Evolutionary conservation across 78 protist genomes (phyloP).

Genomic region (Salpingoeca rosetta): DNA sequence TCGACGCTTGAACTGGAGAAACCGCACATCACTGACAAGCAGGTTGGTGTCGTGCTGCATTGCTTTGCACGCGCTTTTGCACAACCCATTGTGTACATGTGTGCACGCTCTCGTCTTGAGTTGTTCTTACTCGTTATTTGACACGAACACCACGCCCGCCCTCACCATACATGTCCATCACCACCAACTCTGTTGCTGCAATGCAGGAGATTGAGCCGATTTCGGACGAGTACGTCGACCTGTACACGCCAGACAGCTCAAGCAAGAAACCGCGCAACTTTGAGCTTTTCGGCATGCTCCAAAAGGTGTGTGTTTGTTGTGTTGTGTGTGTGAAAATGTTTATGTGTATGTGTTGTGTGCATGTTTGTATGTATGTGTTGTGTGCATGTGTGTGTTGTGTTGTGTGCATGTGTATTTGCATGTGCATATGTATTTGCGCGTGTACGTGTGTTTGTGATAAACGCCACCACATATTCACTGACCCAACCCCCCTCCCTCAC

Average conservation of each 20-base stretch:
- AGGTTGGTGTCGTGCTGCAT: background rate
- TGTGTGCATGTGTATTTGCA: background rate
- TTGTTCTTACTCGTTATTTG: background rate
- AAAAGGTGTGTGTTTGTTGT: background rate
- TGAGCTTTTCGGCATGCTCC: background rate
- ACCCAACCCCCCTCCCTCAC: background rate
- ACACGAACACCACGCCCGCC: background rate
- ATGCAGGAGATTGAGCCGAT: background rate
- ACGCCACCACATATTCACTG: background rate
- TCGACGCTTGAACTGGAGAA: background rate
- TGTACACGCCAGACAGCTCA: background rate
- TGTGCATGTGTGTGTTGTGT: background rate
- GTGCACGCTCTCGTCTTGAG: background rate
- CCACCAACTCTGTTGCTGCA: background rate
- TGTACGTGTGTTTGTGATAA: background rate
- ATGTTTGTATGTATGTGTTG: background rate
- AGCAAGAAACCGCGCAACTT: background rate
- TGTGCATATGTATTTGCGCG: background rate
- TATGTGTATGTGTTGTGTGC: background rate
- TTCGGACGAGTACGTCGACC: background rate
- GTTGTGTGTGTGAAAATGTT: no score
- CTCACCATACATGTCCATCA: background rate
- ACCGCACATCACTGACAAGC: background rate
- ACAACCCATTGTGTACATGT: background rate
- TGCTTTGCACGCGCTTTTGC: background rate